Evolutionary conservation across 2,329 filamentous ascomycete genomes (phyloP).

Genomic region (Metarhizium guizhouense): DNA sequence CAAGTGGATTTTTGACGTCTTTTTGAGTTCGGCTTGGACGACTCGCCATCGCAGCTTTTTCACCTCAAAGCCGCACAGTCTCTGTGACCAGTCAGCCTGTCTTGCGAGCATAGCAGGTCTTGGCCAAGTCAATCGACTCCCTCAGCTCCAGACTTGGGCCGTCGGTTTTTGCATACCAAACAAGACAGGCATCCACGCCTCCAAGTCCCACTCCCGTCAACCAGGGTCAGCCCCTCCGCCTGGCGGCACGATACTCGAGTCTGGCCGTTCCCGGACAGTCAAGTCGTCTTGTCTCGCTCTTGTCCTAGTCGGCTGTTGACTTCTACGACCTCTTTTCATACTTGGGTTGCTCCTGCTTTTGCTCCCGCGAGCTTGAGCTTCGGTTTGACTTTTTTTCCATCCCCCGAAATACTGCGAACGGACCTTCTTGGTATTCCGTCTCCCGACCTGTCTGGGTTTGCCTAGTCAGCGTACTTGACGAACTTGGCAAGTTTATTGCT

Average conservation of each 20-base stretch:
- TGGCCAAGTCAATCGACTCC: neutral
- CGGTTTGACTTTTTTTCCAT: neutral
- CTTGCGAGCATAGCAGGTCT: neutral
- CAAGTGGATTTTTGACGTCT: conserved; percentile 1
- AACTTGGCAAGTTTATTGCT: neutral
- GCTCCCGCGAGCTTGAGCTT: neutral
- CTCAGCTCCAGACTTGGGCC: neutral
- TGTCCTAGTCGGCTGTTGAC: neutral
- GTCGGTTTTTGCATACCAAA: neutral
- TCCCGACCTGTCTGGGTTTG: neutral
- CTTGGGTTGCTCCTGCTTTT: neutral
- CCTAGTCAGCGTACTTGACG: neutral
- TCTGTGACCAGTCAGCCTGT: neutral
- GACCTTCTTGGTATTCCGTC: neutral
- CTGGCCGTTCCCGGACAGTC: conserved; percentile 7
- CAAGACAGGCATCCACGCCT: neutral
- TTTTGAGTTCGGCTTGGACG: neutral
- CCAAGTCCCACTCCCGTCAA: conserved; percentile 6
- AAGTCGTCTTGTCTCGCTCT: neutral
- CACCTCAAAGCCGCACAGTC: neutral
- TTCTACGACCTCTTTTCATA: neutral
- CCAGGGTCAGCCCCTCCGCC: conserved; percentile 6
- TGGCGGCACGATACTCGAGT: conserved; percentile 1
- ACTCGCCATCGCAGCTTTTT: neutral
- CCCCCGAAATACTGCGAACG: neutral